These are phyloP conservation scores for Albatrellus ellisii DNA, from an alignment of 768 basidiomycete genomes.

Conservation along the genomic window DNA sequence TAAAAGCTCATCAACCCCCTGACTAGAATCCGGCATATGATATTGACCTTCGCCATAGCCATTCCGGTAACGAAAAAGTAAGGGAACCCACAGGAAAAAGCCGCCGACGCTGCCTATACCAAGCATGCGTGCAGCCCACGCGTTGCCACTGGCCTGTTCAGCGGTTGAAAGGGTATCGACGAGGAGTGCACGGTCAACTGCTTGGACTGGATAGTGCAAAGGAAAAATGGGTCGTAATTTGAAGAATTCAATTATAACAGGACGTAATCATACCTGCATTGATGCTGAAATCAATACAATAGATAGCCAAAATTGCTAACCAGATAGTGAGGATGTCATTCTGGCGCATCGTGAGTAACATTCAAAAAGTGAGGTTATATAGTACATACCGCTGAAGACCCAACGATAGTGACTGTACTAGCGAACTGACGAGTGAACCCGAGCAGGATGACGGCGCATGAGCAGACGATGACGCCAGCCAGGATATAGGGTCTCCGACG, in stretches of 20 bases:
- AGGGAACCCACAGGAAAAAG: constrained; percentile 64
- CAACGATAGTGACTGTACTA: constrained; percentile 24
- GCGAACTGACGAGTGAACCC: constrained; percentile 73
- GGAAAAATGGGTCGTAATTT: not conserved
- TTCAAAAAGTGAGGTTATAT: not conserved
- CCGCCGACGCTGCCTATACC: constrained; percentile 78
- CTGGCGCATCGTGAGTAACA: constrained; percentile 20
- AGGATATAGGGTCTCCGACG: constrained; percentile 82
- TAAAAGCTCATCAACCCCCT: no score
- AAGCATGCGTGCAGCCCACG: constrained; percentile 92
- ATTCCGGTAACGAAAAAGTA: no score
- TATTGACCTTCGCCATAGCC: no score
- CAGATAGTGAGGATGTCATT: constrained; percentile 58
- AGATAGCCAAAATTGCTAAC: constrained; percentile 64
- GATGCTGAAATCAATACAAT: constrained; percentile 52
- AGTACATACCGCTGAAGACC: constrained; percentile 22
- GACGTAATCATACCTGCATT: constrained; percentile 30
- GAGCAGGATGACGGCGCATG: constrained; percentile 63
- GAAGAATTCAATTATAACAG: constrained; percentile 22
- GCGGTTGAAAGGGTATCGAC: constrained; percentile 72
- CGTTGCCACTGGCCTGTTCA: constrained; percentile 76
- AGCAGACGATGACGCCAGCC: constrained; percentile 49
- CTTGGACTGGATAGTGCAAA: constrained; percentile 43
- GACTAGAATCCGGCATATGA: no score
- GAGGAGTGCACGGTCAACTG: constrained; percentile 80